These are phyloP conservation scores for Vanrija sp. DNA, from an alignment of 1,284 basidiomycete species.

Conservation along the genomic window DNA sequence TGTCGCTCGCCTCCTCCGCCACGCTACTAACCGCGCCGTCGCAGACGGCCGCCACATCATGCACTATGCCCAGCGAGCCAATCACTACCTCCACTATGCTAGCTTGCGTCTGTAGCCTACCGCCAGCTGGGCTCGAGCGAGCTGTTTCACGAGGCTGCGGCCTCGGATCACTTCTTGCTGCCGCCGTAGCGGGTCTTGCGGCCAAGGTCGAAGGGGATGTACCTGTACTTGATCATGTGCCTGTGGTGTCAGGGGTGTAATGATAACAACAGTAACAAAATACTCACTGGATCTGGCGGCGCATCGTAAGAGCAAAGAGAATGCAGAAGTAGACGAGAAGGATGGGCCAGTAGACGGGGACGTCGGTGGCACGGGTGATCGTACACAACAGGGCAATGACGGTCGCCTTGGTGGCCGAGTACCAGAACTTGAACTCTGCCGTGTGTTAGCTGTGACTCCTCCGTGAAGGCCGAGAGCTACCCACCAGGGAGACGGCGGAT, in stretches of 20 bases:
- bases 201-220: conserved; percentile 52
- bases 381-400: conserved; percentile 75
- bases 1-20: too few species aligned
- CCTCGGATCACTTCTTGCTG: conserved; percentile 32
- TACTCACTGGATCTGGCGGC: conserved; percentile 84
- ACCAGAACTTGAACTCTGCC: conserved; percentile 58
- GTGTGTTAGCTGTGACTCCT: neutral
- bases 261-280: neutral
- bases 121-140: too few species aligned
- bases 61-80: too few species aligned
- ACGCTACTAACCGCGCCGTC: too few species aligned
- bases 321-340: conserved; percentile 88
- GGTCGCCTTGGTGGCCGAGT: conserved; percentile 86
- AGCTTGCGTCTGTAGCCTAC: neutral
- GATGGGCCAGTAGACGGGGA: conserved; percentile 98
- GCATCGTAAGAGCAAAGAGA: conserved; percentile 84
- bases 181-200: conserved; percentile 43
- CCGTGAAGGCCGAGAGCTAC: conserved; percentile 29
- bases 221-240: conserved; percentile 99
- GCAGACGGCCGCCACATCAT: too few species aligned
- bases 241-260: conserved; percentile 50
- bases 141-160: neutral
- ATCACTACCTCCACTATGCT: too few species aligned
- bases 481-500: conserved; percentile 91
- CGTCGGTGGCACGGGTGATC: conserved; percentile 75